Conservation (phyloP, 768 basidiomycete genomes). For the Boletus vinaceobasis region DNA sequence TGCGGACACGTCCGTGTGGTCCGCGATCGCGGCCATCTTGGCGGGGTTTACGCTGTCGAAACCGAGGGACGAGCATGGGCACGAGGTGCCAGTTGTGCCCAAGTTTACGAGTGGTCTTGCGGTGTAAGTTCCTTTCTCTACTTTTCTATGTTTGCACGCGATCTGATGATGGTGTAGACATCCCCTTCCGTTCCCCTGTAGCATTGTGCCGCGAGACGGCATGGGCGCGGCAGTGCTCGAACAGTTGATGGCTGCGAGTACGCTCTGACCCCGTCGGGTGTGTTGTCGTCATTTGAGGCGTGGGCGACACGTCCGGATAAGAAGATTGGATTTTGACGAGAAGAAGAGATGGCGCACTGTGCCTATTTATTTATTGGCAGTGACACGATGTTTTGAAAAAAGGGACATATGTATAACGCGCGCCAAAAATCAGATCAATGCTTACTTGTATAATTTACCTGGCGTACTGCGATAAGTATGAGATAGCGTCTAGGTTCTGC, state of each 20-base stretch:
- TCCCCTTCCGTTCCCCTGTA: constrained; percentile 11
- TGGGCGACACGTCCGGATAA: too few species aligned
- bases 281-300: neutral
- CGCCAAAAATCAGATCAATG: too few species aligned
- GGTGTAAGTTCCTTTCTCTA: neutral
- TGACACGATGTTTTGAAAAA: too few species aligned
- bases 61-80: constrained; percentile 4
- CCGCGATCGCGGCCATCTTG: constrained; percentile 10
- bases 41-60: constrained; percentile 11
- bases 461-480: too few species aligned
- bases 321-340: too few species aligned
- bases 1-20: constrained; percentile 20
- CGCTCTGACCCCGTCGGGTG: neutral
- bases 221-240: constrained; percentile 4
- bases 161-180: neutral
- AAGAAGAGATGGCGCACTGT: too few species aligned
- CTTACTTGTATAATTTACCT: too few species aligned
- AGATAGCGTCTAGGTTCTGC: too few species aligned
- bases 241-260: neutral
- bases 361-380: too few species aligned
- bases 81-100: constrained; percentile 14
- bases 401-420: too few species aligned
- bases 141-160: neutral
- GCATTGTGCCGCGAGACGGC: constrained; percentile 6
- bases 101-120: constrained; percentile 11